phyloP scores from a whole-genome alignment of 305 asterid genomes.

The Fraxinus dipetala region DNA sequence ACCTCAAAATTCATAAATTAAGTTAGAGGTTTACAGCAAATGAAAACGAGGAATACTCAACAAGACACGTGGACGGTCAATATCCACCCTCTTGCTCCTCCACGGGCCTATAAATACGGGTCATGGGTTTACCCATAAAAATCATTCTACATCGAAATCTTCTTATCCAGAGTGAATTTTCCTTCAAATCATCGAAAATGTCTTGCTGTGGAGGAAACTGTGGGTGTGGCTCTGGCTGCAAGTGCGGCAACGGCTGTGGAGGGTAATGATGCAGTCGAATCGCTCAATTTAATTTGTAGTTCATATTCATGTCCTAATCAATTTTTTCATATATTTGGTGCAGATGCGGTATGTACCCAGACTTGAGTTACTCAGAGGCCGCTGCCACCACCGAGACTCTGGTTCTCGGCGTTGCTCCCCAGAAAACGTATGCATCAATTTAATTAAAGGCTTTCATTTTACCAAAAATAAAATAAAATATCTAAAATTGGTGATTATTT shows the following conservation, averaged over 20 bases:
- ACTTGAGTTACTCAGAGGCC: conserved; percentile 52
- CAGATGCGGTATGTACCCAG: conserved; percentile 55
- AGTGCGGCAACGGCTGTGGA: conserved; percentile 54
- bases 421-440: conserved; percentile 33
- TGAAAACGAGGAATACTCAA: not conserved
- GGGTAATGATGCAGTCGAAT: conserved; percentile 34
- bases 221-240: conserved; percentile 57
- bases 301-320: not conserved
- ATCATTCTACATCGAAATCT: not conserved
- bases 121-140: not conserved
- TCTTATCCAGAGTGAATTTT: not conserved
- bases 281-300: not conserved
- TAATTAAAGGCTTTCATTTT: not conserved
- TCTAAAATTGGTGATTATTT: not conserved
- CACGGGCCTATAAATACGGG: conserved; percentile 40
- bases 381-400: conserved; percentile 37
- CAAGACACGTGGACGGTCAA: conserved; percentile 53
- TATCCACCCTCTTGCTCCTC: not conserved
- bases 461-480: not conserved
- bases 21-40: not conserved
- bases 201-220: conserved; percentile 70
- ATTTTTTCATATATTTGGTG: not conserved
- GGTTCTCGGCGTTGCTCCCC: conserved; percentile 54
- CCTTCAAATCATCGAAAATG: conserved; percentile 22
- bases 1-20: not conserved